Evolutionary conservation across 2,329 filamentous ascomycete species (phyloP), one percentile per base, ranked within the genome.

Genomic region (Botryotinia calthae): DNA sequence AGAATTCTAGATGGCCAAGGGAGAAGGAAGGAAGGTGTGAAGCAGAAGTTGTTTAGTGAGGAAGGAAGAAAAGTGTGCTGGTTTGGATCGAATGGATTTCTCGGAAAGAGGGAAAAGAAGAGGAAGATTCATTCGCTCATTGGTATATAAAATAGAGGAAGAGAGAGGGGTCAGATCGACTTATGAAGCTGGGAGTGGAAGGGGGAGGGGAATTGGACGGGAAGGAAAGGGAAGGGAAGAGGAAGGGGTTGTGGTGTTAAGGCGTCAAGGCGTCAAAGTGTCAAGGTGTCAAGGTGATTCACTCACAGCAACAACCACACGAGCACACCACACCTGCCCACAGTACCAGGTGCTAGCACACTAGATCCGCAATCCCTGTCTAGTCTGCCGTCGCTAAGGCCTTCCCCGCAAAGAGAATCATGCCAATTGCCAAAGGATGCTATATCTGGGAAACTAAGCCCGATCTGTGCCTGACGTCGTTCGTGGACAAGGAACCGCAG

Each of bases 401-500:
- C 40, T 67, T 67, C 65, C 65, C 65, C 65, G 65, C 65, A 67
- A 67, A 42, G 34, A 31, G 9, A 67, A 22, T 5, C 9, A n/a
- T 16, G 28, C 46, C 54, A 67, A 67, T 18, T 16, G 28, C 46
- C 54, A 67, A 67, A 28, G 2, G 16, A 8, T 20, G 46, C 51
- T 56, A 56, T 18, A 28, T 28, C 6, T 28, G n/a, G 1, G 3
- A 16, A 14, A 6, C 64, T 28, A 67, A 28, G 1, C 64, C 64
- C 18, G n/a, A 54, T 67, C 9, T 1, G 34, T 14, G 40, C 14
- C 64, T 54, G 64, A 67, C 64, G 34, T 64, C 62, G 62, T 64
- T 46, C 16, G 46, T 31, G 25, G 62, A 46, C 62, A 64, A 64
- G 42, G 62, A 46, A 14, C 4, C 9, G 3, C 28, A 28, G 42